Evolutionary conservation across 1,284 basidiomycete species (phyloP).

Genomic region (Pseudozyma sp.): DNA sequence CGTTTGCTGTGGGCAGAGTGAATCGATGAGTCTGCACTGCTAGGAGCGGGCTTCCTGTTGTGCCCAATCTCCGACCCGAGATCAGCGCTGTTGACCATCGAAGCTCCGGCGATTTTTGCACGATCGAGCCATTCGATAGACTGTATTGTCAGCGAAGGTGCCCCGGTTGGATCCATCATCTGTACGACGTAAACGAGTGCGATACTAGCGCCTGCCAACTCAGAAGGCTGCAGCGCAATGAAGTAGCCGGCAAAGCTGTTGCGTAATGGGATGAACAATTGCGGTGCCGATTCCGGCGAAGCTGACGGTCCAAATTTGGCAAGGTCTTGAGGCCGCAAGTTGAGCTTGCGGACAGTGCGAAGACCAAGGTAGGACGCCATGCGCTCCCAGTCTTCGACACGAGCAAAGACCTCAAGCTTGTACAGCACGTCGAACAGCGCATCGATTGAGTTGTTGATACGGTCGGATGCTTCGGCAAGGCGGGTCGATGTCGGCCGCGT

Average conservation of each 20-base stretch:
- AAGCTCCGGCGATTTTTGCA: constrained; percentile 26
- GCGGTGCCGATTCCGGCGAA: constrained; percentile 27
- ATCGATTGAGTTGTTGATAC: constrained; percentile 48
- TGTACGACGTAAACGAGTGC: constrained; percentile 50
- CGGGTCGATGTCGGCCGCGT: constrained; percentile 27
- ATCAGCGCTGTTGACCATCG: not conserved
- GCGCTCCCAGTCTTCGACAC: constrained; percentile 61
- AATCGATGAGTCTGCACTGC: not conserved
- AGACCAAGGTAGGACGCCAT: constrained; percentile 69
- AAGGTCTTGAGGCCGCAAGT: constrained; percentile 71
- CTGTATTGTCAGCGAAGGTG: constrained; percentile 38
- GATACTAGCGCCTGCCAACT: constrained; percentile 31
- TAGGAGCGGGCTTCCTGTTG: constrained; percentile 22
- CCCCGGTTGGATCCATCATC: constrained; percentile 36
- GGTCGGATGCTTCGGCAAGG: constrained; percentile 45
- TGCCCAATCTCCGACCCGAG: constrained; percentile 16
- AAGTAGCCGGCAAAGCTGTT: constrained; percentile 54
- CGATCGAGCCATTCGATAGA: constrained; percentile 60
- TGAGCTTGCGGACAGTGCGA: constrained; percentile 77
- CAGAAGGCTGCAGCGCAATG: constrained; percentile 49
- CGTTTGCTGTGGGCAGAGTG: constrained; percentile 4
- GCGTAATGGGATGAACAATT: constrained; percentile 50
- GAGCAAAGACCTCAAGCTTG: constrained; percentile 45
- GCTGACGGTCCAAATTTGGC: constrained; percentile 46
- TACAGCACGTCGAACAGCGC: constrained; percentile 46